These are phyloP conservation scores for Pyrus bretschneideri DNA, from an alignment of 306 rosid genomes.

Conservation along the genomic window DNA sequence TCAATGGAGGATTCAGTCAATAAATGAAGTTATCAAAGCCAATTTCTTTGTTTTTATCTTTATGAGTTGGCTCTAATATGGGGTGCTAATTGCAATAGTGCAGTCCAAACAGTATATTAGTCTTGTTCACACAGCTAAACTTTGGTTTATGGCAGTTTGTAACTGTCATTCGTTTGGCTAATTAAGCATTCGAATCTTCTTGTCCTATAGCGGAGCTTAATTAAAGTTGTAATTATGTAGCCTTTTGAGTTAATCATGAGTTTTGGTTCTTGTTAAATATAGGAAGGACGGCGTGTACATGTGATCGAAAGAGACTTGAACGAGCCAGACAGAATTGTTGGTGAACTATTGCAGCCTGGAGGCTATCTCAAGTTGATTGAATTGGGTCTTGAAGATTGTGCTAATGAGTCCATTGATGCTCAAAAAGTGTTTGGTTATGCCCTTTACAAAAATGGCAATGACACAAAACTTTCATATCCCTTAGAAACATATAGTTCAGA, in stretches of 20 bases:
- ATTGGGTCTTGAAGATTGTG: conserved; percentile 71
- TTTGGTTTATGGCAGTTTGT: not conserved
- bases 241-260: not conserved
- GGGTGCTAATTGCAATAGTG: not conserved
- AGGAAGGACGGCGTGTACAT: conserved; percentile 72
- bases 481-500: conserved; percentile 37
- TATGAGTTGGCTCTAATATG: not conserved
- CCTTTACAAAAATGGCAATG: conserved; percentile 61
- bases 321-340: conserved; percentile 79
- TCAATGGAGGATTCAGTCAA: not conserved
- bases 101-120: not conserved
- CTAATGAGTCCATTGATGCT: conserved; percentile 58
- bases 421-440: conserved; percentile 74
- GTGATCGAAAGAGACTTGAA: conserved; percentile 76
- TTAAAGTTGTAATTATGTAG: not conserved
- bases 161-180: not conserved
- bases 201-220: not conserved
- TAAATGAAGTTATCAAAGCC: not conserved
- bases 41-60: not conserved
- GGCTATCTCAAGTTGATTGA: conserved; percentile 71
- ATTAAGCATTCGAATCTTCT: not conserved
- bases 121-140: not conserved
- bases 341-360: conserved; percentile 87
- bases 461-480: conserved; percentile 57
- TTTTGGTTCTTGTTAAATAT: not conserved